Evolutionary conservation across 2,329 filamentous ascomycete genomes (phyloP).

Genomic region (Daldinia sp.): DNA sequence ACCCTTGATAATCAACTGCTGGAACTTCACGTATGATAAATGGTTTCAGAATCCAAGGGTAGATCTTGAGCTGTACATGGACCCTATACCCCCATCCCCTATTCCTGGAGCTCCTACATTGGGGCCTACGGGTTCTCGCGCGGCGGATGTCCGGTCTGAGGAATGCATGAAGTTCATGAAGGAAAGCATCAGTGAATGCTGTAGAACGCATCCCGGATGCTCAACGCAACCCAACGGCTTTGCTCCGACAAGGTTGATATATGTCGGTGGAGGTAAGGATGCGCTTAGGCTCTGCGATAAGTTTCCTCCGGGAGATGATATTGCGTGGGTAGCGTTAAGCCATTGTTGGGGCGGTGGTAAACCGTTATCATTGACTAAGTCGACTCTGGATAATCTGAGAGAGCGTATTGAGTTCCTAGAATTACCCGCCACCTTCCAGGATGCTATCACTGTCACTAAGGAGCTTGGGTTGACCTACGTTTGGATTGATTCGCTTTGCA

Average conservation of each 20-base stretch:
- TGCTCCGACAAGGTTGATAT: not conserved
- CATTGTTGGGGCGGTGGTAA: slow-evolving; percentile 34
- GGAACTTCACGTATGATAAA: slow-evolving; percentile 35
- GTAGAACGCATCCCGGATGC: slow-evolving; percentile 17
- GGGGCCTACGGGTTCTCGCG: slow-evolving; percentile 17
- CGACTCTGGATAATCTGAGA: slow-evolving; percentile 9
- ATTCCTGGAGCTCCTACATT: slow-evolving; percentile 26
- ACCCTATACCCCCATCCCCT: slow-evolving; percentile 17
- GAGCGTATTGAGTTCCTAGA: not conserved
- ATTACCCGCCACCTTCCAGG: not conserved
- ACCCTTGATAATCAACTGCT: slow-evolving; percentile 33
- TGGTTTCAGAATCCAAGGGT: slow-evolving; percentile 29
- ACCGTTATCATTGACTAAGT: slow-evolving; percentile 23
- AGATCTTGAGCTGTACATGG: slow-evolving; percentile 33
- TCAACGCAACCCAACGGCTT: slow-evolving; percentile 2
- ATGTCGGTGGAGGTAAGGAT: not conserved
- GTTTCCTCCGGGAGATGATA: not conserved
- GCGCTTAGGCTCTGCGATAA: not conserved
- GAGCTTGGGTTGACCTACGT: slow-evolving; percentile 28
- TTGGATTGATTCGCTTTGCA: slow-evolving; percentile 34
- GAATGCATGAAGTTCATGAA: slow-evolving; percentile 32
- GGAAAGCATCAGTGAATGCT: slow-evolving; percentile 29
- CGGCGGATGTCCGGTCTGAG: slow-evolving; percentile 23
- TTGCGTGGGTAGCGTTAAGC: slow-evolving; percentile 28
- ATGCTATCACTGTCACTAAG: slow-evolving; percentile 22